Conservation (phyloP, 108 stramenopile genomes). For the Nitzschia sp. region DNA sequence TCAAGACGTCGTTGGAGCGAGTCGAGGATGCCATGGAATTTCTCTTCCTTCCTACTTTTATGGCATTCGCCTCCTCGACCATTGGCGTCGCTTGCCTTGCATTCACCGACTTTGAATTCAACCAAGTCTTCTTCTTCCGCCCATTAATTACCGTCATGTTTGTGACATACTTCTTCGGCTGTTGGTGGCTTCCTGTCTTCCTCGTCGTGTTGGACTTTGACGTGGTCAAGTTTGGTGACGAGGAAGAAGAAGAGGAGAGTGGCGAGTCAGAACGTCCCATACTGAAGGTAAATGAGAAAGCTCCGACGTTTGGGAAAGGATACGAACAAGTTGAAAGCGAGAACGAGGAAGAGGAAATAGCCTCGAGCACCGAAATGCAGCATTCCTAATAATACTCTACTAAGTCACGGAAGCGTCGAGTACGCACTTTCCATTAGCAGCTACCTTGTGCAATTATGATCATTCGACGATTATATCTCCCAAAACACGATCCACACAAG, state of each 20-base stretch:
- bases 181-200: conserved; percentile 34
- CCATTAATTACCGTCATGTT: conserved; percentile 51
- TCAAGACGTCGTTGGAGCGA: conserved; percentile 28
- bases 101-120: conserved; percentile 57
- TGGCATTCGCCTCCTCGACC: conserved; percentile 38
- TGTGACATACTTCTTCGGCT: conserved; percentile 52
- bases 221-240: conserved; percentile 1
- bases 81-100: conserved; percentile 49
- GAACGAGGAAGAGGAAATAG: background rate
- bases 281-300: background rate
- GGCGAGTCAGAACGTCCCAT: background rate
- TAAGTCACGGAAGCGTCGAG: too few species aligned
- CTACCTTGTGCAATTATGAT: too few species aligned
- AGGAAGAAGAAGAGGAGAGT: background rate
- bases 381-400: too few species aligned
- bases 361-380: too few species aligned
- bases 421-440: too few species aligned
- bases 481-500: conserved; percentile 4
- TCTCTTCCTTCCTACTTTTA: conserved; percentile 43
- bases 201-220: conserved; percentile 11
- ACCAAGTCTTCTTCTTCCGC: conserved; percentile 44
- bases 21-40: conserved; percentile 48
- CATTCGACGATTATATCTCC: too few species aligned
- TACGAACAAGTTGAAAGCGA: too few species aligned
- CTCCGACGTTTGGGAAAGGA: too few species aligned